A percentile compares a stretch with the other conserved stretches of the same genome.
These are phyloP conservation scores for Erodium moschatum DNA, from an alignment of 441 rosid genomes.

Conservation along the genomic window DNA sequence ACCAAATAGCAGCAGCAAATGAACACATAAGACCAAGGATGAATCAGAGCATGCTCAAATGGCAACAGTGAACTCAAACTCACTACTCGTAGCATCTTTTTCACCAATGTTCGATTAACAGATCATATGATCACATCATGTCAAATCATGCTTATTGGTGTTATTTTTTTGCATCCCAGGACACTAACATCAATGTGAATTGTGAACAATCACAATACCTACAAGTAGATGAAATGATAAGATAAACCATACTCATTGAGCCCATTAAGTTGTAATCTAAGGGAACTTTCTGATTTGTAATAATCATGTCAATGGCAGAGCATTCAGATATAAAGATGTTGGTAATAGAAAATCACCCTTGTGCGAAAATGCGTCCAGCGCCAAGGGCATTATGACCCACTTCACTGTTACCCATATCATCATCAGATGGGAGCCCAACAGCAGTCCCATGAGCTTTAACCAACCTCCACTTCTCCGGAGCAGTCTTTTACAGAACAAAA, in stretches of 20 bases:
- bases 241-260: neutral
- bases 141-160: neutral
- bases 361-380: conserved; percentile 88
- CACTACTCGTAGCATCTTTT: neutral
- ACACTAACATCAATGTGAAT: neutral
- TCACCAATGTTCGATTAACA: neutral
- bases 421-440: conserved; percentile 92
- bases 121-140: neutral
- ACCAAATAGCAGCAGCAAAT: neutral
- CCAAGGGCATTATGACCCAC: conserved; percentile 99
- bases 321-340: too few species aligned
- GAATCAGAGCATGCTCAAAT: neutral
- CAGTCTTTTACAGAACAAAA: conserved; percentile 29
- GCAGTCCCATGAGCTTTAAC: conserved; percentile 82
- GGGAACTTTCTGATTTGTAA: neutral
- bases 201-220: neutral
- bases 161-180: neutral
- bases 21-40: neutral
- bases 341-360: conserved; percentile 39
- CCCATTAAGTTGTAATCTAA: neutral
- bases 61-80: neutral
- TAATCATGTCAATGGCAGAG: neutral
- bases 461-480: conserved; percentile 75
- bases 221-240: neutral
- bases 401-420: conserved; percentile 99